A percentile compares a stretch with the other conserved stretches of the same genome.
These are phyloP conservation scores for Starmera quercuum DNA, from an alignment of 805 yeast genomes.

Conservation along the genomic window DNA sequence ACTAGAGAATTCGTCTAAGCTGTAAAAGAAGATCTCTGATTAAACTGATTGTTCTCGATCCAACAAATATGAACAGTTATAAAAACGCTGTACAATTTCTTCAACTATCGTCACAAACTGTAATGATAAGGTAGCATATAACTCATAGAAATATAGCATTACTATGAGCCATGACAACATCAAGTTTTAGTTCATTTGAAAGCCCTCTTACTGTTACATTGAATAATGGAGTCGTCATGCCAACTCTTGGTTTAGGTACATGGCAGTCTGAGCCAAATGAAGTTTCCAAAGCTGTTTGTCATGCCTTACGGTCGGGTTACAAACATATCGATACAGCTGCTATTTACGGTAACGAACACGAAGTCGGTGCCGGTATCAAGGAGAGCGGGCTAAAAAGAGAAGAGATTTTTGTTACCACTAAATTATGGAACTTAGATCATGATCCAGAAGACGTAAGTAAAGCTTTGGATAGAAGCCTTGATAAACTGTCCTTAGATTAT, in stretches of 20 bases:
- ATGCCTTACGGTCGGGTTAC: constrained; percentile 45
- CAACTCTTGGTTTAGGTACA: constrained; percentile 69
- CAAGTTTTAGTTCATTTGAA: too few relatives aligned
- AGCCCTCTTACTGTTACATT: too few relatives aligned
- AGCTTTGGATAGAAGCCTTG: constrained; percentile 48
- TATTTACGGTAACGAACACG: constrained; percentile 35
- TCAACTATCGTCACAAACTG: too few relatives aligned
- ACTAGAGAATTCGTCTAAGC: too few relatives aligned
- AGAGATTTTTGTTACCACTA: constrained; percentile 61
- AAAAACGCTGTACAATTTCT: too few relatives aligned
- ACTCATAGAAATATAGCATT: too few relatives aligned
- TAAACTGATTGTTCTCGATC: too few relatives aligned
- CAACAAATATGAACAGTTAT: too few relatives aligned
- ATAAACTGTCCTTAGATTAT: constrained; percentile 58
- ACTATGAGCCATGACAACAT: constrained; percentile 11
- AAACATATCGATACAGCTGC: constrained; percentile 11
- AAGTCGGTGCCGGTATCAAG: constrained; percentile 48
- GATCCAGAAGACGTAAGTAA: constrained; percentile 38
- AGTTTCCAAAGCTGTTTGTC: constrained; percentile 45
- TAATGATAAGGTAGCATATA: too few relatives aligned
- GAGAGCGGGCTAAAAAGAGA: constrained; percentile 54
- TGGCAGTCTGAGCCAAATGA: constrained; percentile 53
- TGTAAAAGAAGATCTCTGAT: too few relatives aligned
- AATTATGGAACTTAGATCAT: constrained; percentile 46
- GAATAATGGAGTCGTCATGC: constrained; percentile 59